Percentiles rank a stretch among this genome's conserved stretches.
Conservation (phyloP, 257 asterid species). For the Lycium ferocissimum region DNA sequence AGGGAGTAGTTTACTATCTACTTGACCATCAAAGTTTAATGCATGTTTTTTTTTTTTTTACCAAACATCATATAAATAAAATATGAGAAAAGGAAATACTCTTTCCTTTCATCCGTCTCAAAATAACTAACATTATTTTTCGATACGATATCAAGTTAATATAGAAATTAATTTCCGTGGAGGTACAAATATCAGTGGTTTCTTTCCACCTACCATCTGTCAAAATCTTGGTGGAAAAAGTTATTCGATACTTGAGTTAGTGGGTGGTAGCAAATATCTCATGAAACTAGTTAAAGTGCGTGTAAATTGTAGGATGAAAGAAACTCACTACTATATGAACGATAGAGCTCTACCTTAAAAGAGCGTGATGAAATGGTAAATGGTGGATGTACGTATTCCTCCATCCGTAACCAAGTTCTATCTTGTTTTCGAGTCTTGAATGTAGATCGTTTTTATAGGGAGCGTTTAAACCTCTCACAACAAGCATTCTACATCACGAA, state of each 20-base stretch:
- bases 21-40: not conserved
- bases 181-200: too few relatives aligned
- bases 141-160: not conserved
- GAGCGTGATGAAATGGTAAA: too few relatives aligned
- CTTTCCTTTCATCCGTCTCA: not conserved
- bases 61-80: not conserved
- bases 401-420: not conserved
- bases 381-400: not conserved
- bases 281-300: too few relatives aligned
- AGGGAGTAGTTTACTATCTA: not conserved
- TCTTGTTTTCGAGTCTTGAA: not conserved
- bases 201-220: too few relatives aligned
- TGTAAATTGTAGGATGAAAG: too few relatives aligned
- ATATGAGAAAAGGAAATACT: not conserved
- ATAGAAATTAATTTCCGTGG: not conserved
- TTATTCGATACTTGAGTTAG: too few relatives aligned
- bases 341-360: too few relatives aligned
- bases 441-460: too few relatives aligned
- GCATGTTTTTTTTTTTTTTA: not conserved
- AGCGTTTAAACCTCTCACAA: not conserved
- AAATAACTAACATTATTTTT: not conserved
- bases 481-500: not conserved
- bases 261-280: too few relatives aligned
- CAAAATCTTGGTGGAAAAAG: too few relatives aligned
- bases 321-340: too few relatives aligned